Evolutionary conservation across 2,329 filamentous ascomycete genomes (phyloP).

Genomic region (Ceratocystis smalleyi): DNA sequence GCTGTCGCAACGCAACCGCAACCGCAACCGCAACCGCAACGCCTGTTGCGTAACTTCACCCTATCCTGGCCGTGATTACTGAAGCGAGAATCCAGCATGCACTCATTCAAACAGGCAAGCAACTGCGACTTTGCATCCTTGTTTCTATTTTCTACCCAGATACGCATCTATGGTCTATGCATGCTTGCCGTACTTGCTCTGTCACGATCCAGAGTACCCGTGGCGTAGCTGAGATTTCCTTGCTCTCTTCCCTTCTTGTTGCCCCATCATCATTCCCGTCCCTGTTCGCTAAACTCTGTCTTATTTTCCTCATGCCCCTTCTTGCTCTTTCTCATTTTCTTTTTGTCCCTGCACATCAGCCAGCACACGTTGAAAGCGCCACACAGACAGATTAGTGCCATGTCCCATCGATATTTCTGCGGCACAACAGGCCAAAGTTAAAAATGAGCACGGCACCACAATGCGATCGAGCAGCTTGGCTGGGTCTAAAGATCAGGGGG

Average conservation of each 20-base stretch:
- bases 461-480: neutral
- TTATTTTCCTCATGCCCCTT: neutral
- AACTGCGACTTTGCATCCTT: too few relatives aligned
- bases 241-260: neutral
- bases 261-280: neutral
- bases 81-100: too few relatives aligned
- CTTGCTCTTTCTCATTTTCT: neutral
- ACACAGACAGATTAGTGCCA: slow-evolving; percentile 4
- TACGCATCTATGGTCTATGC: too few relatives aligned
- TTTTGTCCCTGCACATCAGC: neutral
- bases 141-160: too few relatives aligned
- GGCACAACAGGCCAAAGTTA: neutral
- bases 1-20: too few relatives aligned
- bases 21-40: too few relatives aligned
- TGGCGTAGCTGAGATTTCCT: neutral
- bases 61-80: too few relatives aligned
- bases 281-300: neutral
- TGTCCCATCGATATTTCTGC: neutral
- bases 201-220: neutral
- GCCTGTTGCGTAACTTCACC: too few relatives aligned
- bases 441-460: neutral
- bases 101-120: too few relatives aligned
- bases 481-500: neutral
- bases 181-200: too few relatives aligned
- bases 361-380: neutral